phyloP scores from a whole-genome alignment of 768 basidiomycete species.

The Daedaleopsis sinensis region DNA sequence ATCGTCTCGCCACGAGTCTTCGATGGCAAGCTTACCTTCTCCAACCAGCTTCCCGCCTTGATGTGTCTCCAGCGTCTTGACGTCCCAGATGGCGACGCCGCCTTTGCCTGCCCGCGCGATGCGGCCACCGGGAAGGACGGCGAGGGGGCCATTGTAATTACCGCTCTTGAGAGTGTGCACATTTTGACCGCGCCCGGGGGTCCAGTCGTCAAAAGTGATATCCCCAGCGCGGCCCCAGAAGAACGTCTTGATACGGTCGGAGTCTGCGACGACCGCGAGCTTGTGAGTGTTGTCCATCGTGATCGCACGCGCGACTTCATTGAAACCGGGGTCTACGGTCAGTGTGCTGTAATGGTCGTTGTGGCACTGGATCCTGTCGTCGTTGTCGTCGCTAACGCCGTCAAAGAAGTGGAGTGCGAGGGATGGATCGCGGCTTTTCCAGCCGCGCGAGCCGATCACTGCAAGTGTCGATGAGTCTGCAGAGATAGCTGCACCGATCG shows the following conservation, averaged over 20 bases:
- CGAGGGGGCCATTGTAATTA: conserved; percentile 34
- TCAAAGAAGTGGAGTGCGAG: conserved; percentile 26
- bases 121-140: conserved; percentile 30
- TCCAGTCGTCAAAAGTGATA: neutral
- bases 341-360: conserved; percentile 10
- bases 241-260: conserved; percentile 42
- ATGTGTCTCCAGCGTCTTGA: conserved; percentile 37
- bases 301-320: conserved; percentile 24
- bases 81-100: conserved; percentile 38
- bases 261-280: conserved; percentile 42
- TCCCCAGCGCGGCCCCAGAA: conserved; percentile 24
- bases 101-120: conserved; percentile 40
- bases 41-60: no score
- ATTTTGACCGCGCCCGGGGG: conserved; percentile 15
- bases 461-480: conserved; percentile 29
- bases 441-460: conserved; percentile 30
- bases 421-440: conserved; percentile 36
- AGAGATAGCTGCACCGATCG: conserved; percentile 25
- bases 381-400: conserved; percentile 15
- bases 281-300: conserved; percentile 37
- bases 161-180: conserved; percentile 36
- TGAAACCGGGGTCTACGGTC: conserved; percentile 27
- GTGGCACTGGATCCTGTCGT: neutral
- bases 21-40: no score
- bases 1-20: no score